Conservation (phyloP, 139 green algal genomes). For the Chlorella vulgaris region DNA sequence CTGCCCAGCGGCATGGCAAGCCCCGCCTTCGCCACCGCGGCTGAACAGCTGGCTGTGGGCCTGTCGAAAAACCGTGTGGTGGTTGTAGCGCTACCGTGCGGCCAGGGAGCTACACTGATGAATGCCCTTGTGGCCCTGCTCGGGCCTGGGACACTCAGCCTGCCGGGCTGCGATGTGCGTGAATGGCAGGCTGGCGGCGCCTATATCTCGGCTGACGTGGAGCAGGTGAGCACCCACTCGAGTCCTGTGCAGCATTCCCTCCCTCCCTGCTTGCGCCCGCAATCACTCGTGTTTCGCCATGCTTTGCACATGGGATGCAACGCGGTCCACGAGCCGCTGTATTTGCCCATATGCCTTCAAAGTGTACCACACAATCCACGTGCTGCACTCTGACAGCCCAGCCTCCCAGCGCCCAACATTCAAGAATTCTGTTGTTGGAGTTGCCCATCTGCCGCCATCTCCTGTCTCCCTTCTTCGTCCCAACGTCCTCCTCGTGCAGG, state of each 20-base stretch:
- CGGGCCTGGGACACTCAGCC: neutral
- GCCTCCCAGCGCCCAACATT: no score
- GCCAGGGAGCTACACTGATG: neutral
- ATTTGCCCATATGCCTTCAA: no score
- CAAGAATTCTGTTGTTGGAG: no score
- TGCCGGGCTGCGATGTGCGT: conserved; percentile 9
- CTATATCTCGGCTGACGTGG: neutral
- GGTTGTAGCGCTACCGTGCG: neutral
- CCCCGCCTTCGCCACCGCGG: neutral
- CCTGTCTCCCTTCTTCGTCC: neutral
- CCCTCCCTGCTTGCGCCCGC: no score
- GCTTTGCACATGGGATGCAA: no score
- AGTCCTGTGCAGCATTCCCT: no score
- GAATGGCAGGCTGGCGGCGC: neutral
- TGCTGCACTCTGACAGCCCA: no score
- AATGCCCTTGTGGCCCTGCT: neutral
- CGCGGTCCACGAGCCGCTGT: no score
- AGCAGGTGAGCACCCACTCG: conserved; percentile 14
- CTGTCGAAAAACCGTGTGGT: neutral
- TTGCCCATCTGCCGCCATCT: no score
- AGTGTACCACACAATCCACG: no score
- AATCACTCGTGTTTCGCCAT: no score
- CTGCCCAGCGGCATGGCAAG: neutral
- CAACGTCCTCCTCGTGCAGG: neutral
- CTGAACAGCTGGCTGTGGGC: conserved; percentile 1